Percentiles rank a stretch among this genome's conserved stretches.
Evolutionary conservation across 2,329 filamentous ascomycete genomes (phyloP).

Genomic region (Stagonosporopsis tanaceti): DNA sequence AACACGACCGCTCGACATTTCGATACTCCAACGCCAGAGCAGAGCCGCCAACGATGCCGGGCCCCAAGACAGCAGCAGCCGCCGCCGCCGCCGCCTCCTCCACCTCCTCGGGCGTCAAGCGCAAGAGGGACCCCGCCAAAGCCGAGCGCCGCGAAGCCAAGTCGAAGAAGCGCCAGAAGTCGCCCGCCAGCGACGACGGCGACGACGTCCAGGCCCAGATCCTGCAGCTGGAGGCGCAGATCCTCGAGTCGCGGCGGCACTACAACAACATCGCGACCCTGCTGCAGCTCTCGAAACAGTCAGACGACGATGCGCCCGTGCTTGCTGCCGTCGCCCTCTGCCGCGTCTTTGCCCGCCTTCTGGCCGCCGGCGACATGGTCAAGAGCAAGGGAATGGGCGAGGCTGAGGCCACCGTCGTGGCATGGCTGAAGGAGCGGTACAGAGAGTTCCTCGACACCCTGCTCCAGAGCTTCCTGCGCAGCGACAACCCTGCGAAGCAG

Average conservation of each 20-base stretch:
- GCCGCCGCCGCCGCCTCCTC: slow-evolving; percentile 22
- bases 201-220: slow-evolving; percentile 70
- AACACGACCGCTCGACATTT: not conserved
- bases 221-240: slow-evolving; percentile 77
- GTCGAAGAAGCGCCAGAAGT: slow-evolving; percentile 45
- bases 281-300: slow-evolving; percentile 63
- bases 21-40: not conserved
- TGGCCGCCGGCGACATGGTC: slow-evolving; percentile 75
- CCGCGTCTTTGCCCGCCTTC: slow-evolving; percentile 82
- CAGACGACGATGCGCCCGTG: slow-evolving; percentile 65
- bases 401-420: slow-evolving; percentile 75
- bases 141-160: slow-evolving; percentile 50
- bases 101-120: slow-evolving; percentile 48
- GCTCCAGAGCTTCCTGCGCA: slow-evolving; percentile 63
- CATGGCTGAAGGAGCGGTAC: slow-evolving; percentile 80
- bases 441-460: slow-evolving; percentile 73
- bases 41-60: slow-evolving; percentile 44
- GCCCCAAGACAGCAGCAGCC: slow-evolving; percentile 19
- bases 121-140: slow-evolving; percentile 51
- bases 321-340: slow-evolving; percentile 82
- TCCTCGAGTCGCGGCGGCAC: slow-evolving; percentile 84
- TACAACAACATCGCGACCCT: slow-evolving; percentile 89
- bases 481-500: slow-evolving; percentile 67
- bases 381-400: slow-evolving; percentile 72
- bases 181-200: slow-evolving; percentile 39